Evolutionary conservation across 305 asterid species (phyloP).

Genomic region (Striga hermonthica): DNA sequence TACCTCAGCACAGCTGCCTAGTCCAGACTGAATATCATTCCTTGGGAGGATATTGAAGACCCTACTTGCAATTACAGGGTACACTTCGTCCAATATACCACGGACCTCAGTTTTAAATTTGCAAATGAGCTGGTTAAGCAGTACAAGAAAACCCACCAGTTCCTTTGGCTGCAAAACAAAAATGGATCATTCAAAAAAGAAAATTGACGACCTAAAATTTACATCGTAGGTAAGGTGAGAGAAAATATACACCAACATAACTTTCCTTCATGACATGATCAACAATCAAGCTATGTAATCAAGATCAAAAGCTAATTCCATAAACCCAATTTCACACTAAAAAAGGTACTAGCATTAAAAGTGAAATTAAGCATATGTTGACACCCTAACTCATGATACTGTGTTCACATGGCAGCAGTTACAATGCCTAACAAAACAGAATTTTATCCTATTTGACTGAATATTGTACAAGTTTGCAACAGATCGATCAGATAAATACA

Average conservation of each 20-base stretch:
- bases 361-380: neutral
- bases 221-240: slow-evolving; percentile 8
- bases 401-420: neutral
- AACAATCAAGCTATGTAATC: neutral
- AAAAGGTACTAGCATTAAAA: slow-evolving; percentile 6
- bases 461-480: slow-evolving; percentile 15
- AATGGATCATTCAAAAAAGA: neutral
- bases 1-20: slow-evolving; percentile 90
- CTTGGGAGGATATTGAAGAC: slow-evolving; percentile 68
- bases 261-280: neutral
- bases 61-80: slow-evolving; percentile 74
- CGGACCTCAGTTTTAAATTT: slow-evolving; percentile 65
- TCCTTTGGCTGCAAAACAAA: slow-evolving; percentile 75
- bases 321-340: slow-evolving; percentile 10
- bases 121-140: slow-evolving; percentile 90
- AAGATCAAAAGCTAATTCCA: neutral
- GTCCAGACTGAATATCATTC: slow-evolving; percentile 61
- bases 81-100: slow-evolving; percentile 75
- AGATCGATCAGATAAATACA: slow-evolving; percentile 16
- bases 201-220: slow-evolving; percentile 23
- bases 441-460: slow-evolving; percentile 13
- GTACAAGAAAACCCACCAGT: slow-evolving; percentile 66
- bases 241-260: slow-evolving; percentile 17
- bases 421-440: slow-evolving; percentile 12
- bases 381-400: neutral